Conservation (phyloP, 805 yeast species). For the Candida khao-thaluensis region DNA sequence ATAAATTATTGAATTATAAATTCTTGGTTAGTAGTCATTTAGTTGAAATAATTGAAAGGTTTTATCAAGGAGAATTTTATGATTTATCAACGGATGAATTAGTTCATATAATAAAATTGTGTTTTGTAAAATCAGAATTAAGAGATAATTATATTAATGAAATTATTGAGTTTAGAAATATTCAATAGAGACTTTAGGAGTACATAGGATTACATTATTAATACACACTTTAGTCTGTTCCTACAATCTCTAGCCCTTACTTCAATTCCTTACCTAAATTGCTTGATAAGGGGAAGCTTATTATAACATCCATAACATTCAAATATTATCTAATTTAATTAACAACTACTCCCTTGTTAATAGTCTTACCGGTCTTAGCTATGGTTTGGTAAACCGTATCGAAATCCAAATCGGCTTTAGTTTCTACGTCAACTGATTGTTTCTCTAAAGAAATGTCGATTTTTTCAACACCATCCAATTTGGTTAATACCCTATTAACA, state of each 20-base stretch:
- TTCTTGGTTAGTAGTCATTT: conserved; percentile 39
- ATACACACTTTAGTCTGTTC: not conserved
- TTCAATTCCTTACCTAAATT: no score
- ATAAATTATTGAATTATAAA: conserved; percentile 29
- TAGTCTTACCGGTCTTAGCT: conserved; percentile 86
- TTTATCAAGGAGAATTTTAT: conserved; percentile 52
- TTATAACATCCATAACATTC: no score
- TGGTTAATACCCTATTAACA: conserved; percentile 69
- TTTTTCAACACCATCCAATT: conserved; percentile 70
- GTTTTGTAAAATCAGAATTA: conserved; percentile 47
- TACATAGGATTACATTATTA: no score
- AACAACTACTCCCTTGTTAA: conserved; percentile 33
- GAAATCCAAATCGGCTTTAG: conserved; percentile 53
- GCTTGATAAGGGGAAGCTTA: no score
- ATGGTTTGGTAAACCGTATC: conserved; percentile 81
- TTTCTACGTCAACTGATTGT: conserved; percentile 78
- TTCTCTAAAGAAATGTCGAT: conserved; percentile 73
- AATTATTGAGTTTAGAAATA: conserved; percentile 43
- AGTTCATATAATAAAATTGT: conserved; percentile 37
- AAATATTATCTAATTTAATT: no score
- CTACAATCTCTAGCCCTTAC: no score
- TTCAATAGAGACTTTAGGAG: conserved; percentile 4
- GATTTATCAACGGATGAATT: conserved; percentile 50
- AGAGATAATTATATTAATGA: conserved; percentile 46
- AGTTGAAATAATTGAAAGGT: conserved; percentile 46